phyloP scores from a whole-genome alignment of 768 basidiomycete genomes.

The Rickenella mellea region DNA sequence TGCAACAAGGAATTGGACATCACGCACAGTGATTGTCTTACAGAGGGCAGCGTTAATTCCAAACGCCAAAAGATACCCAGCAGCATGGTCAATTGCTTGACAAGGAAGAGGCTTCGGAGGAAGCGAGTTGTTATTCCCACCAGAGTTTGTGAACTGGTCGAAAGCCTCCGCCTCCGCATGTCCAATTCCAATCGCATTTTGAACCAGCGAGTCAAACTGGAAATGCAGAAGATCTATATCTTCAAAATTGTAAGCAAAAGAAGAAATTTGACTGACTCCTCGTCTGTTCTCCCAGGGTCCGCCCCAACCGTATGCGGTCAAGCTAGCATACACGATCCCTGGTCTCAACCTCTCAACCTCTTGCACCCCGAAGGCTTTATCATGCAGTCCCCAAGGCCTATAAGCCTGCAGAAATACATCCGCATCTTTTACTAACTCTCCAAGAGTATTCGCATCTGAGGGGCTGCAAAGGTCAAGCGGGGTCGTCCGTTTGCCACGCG shows the following conservation, averaged over 20 bases:
- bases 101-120: constrained; percentile 34
- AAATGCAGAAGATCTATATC: neutral
- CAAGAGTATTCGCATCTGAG: constrained; percentile 24
- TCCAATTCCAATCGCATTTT: constrained; percentile 54
- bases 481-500: constrained; percentile 52
- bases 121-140: constrained; percentile 7
- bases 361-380: constrained; percentile 37
- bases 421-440: constrained; percentile 26
- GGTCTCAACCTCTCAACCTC: constrained; percentile 29
- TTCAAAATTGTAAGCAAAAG: neutral
- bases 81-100: constrained; percentile 52
- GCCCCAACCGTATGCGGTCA: constrained; percentile 49
- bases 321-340: constrained; percentile 44
- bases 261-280: constrained; percentile 32
- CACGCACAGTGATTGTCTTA: constrained; percentile 37
- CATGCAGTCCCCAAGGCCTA: constrained; percentile 38
- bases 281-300: constrained; percentile 46
- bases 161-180: constrained; percentile 45
- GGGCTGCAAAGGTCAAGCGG: constrained; percentile 40
- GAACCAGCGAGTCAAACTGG: constrained; percentile 60
- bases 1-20: neutral
- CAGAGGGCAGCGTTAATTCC: constrained; percentile 48
- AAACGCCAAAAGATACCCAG: constrained; percentile 49
- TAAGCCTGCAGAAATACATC: constrained; percentile 59
- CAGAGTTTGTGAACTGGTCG: constrained; percentile 17